phyloP scores from a whole-genome alignment of 2,329 filamentous ascomycete genomes.

The Fonsecaea pedrosoi region DNA sequence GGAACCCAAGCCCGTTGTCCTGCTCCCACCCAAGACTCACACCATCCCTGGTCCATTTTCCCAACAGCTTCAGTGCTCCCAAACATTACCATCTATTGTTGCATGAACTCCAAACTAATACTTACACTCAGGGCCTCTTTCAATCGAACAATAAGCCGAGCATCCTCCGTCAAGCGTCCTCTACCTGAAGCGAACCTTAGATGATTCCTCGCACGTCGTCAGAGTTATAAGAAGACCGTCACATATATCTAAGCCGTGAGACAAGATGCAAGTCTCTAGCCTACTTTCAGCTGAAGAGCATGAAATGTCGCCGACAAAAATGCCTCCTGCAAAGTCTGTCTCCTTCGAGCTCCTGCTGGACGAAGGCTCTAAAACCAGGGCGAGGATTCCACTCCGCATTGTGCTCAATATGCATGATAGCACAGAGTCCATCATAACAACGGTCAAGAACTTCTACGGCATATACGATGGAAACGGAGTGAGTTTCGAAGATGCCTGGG shows the following conservation, averaged over 20 bases:
- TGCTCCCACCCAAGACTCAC: conserved; percentile 14
- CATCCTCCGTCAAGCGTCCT: conserved; percentile 3
- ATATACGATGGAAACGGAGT: conserved; percentile 89
- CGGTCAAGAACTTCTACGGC: conserved; percentile 98
- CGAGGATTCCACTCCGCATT: conserved; percentile 70
- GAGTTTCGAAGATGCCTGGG: conserved; percentile 90
- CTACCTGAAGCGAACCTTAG: conserved; percentile 7
- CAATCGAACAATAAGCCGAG: not conserved
- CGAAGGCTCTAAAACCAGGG: conserved; percentile 63
- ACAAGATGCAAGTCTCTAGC: conserved; percentile 41
- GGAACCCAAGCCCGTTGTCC: conserved; percentile 33
- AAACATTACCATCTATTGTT: not conserved
- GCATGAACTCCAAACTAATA: conserved; percentile 14
- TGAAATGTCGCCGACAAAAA: conserved; percentile 44
- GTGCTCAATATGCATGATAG: conserved; percentile 96
- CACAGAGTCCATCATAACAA: conserved; percentile 96
- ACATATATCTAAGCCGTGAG: conserved; percentile 45
- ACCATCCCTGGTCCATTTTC: not conserved
- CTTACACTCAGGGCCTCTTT: not conserved
- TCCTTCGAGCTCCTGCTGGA: conserved; percentile 68
- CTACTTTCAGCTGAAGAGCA: conserved; percentile 35
- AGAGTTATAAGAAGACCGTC: conserved; percentile 16
- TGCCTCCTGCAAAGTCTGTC: conserved; percentile 62
- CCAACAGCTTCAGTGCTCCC: not conserved
- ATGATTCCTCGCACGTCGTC: conserved; percentile 6